Evolutionary conservation across 768 basidiomycete genomes (phyloP).

Genomic region (Neoboletus brunneissimus): DNA sequence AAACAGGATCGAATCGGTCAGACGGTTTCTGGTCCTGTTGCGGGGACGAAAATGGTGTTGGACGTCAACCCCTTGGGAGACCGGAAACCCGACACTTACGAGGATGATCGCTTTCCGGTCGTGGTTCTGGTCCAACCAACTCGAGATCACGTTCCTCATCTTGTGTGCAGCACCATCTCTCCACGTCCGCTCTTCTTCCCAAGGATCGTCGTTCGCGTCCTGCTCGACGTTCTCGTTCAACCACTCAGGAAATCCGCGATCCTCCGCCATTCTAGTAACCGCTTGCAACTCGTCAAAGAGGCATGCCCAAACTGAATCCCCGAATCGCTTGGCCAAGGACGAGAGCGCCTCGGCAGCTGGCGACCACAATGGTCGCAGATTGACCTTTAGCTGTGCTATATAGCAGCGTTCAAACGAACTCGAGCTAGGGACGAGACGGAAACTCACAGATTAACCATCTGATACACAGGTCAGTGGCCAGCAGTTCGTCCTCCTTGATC

Average conservation of each 20-base stretch:
- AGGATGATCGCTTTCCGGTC: conserved; percentile 33
- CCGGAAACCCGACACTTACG: conserved; percentile 24
- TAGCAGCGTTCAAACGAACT: not conserved
- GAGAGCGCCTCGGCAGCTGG: conserved; percentile 71
- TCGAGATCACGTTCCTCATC: conserved; percentile 44
- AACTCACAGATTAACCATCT: conserved; percentile 72
- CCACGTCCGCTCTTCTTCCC: conserved; percentile 76
- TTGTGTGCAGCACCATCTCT: conserved; percentile 72
- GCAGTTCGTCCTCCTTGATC: conserved; percentile 48
- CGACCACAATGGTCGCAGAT: conserved; percentile 86
- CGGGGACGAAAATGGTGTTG: not conserved
- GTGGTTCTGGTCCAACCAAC: conserved; percentile 42
- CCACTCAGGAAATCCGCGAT: conserved; percentile 21
- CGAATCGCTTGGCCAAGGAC: conserved; percentile 50
- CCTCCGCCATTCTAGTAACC: conserved; percentile 16
- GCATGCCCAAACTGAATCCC: conserved; percentile 68
- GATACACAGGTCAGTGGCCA: conserved; percentile 59
- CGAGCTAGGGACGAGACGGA: not conserved
- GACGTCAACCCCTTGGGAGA: not conserved
- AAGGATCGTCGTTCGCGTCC: conserved; percentile 30
- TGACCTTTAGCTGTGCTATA: conserved; percentile 88
- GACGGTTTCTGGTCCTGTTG: conserved; percentile 37
- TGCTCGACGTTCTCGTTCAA: conserved; percentile 23
- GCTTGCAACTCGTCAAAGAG: conserved; percentile 61
- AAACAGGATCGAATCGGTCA: conserved; percentile 67